Percentiles rank a stretch among this genome's conserved stretches.
Conservation (phyloP, 2,329 filamentous ascomycete genomes). For the Fusarium sp. region DNA sequence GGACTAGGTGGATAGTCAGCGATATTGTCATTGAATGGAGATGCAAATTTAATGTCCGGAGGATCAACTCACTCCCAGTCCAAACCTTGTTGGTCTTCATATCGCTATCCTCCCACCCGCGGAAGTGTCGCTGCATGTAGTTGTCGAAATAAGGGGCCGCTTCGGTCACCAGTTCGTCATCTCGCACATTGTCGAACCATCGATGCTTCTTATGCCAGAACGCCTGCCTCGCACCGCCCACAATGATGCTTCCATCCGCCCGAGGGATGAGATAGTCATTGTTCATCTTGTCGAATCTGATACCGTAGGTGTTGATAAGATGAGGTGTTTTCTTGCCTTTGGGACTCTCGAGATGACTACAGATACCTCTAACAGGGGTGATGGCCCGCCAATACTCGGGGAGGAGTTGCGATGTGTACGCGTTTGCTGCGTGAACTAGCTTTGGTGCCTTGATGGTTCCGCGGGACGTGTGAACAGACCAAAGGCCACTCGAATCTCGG, state of each 20-base stretch:
- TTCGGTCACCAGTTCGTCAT: slow-evolving; percentile 56
- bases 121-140: slow-evolving; percentile 61
- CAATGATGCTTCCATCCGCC: slow-evolving; percentile 53
- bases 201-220: slow-evolving; percentile 47
- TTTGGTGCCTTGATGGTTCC: background rate
- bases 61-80: slow-evolving; percentile 33
- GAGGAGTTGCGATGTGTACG: slow-evolving; percentile 71
- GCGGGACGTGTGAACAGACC: background rate
- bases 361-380: slow-evolving; percentile 68
- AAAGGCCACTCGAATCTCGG: background rate
- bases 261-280: slow-evolving; percentile 57
- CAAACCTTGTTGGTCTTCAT: slow-evolving; percentile 50
- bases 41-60: background rate
- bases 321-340: slow-evolving; percentile 33
- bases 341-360: slow-evolving; percentile 45
- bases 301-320: slow-evolving; percentile 43
- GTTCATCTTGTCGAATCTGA: slow-evolving; percentile 32
- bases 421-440: slow-evolving; percentile 64
- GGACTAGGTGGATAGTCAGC: slow-evolving; percentile 43
- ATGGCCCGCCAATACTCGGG: slow-evolving; percentile 71
- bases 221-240: slow-evolving; percentile 46
- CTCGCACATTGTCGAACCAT: slow-evolving; percentile 33
- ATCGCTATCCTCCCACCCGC: slow-evolving; percentile 59
- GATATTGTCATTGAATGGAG: background rate
- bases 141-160: slow-evolving; percentile 58